These are phyloP conservation scores for Clohesyomyces aquaticus DNA, from an alignment of 495 filamentous ascomycete genomes.

Conservation along the genomic window DNA sequence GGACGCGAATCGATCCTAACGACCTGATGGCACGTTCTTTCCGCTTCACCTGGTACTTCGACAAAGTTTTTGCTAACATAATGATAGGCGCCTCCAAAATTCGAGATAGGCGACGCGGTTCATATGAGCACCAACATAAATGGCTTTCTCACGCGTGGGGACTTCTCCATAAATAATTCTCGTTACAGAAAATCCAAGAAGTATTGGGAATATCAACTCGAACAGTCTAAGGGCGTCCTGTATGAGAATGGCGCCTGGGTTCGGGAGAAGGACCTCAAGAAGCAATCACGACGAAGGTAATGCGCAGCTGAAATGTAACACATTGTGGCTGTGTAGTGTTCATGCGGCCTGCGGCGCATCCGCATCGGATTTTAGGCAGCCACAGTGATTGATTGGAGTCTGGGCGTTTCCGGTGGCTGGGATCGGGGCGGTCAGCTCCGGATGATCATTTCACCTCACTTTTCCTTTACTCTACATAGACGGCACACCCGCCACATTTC, in stretches of 20 bases:
- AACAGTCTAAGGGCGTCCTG: background rate
- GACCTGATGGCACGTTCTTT: conserved; percentile 10
- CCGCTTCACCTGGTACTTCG: no score
- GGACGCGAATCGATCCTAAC: conserved; percentile 12
- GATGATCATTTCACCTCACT: conserved; percentile 9
- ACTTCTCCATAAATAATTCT: conserved; percentile 12
- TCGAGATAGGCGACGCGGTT: conserved; percentile 15
- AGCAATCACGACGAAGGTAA: no score
- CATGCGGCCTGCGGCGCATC: no score
- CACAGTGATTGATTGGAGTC: conserved; percentile 10
- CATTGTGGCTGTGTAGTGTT: conserved; percentile 16
- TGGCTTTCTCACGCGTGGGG: conserved; percentile 24
- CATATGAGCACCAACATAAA: conserved; percentile 23
- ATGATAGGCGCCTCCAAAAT: conserved; percentile 8
- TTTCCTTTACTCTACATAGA: conserved; percentile 23
- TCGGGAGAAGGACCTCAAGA: conserved; percentile 21
- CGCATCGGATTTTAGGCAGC: conserved; percentile 7
- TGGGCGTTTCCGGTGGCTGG: conserved; percentile 10
- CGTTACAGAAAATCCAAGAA: background rate
- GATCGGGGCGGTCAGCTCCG: background rate
- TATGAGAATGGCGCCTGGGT: conserved; percentile 29
- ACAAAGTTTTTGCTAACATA: no score
- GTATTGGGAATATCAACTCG: conserved; percentile 33
- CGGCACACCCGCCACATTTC: conserved; percentile 25
- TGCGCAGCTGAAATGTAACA: conserved; percentile 1